phyloP scores from a whole-genome alignment of 2,329 filamentous ascomycete genomes.

The Microsporum ferrugineum region DNA sequence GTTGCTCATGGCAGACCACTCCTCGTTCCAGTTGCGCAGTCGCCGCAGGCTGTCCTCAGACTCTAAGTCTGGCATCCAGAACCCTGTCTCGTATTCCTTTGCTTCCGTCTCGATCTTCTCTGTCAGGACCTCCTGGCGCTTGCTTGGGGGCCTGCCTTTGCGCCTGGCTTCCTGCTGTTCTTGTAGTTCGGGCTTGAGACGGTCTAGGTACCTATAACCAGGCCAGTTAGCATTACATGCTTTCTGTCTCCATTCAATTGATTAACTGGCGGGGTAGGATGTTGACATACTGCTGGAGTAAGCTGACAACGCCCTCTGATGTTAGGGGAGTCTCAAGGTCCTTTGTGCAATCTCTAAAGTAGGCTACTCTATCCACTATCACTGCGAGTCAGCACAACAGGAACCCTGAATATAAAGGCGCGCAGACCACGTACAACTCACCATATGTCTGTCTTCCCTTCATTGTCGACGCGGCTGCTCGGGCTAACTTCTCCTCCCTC shows the following conservation, averaged over 20 bases:
- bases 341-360: constrained; percentile 52
- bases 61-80: constrained; percentile 67
- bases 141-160: constrained; percentile 65
- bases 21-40: constrained; percentile 65
- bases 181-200: constrained; percentile 28
- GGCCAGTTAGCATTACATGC: neutral
- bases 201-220: constrained; percentile 27
- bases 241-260: neutral
- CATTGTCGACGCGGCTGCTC: constrained; percentile 55
- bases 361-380: constrained; percentile 55
- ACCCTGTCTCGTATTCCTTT: constrained; percentile 72
- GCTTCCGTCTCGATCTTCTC: constrained; percentile 58
- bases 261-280: neutral
- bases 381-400: neutral
- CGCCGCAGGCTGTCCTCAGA: constrained; percentile 52
- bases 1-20: constrained; percentile 68
- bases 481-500: constrained; percentile 71
- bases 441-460: constrained; percentile 65
- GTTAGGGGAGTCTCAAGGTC: constrained; percentile 22
- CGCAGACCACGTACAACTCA: constrained; percentile 32
- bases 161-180: constrained; percentile 52
- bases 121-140: constrained; percentile 65
- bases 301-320: neutral
- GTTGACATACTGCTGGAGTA: neutral
- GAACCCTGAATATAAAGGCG: neutral